These are phyloP conservation scores for Bryum argenteum DNA, from an alignment of 225 moss, liverwort and hornwort species.

Conservation along the genomic window DNA sequence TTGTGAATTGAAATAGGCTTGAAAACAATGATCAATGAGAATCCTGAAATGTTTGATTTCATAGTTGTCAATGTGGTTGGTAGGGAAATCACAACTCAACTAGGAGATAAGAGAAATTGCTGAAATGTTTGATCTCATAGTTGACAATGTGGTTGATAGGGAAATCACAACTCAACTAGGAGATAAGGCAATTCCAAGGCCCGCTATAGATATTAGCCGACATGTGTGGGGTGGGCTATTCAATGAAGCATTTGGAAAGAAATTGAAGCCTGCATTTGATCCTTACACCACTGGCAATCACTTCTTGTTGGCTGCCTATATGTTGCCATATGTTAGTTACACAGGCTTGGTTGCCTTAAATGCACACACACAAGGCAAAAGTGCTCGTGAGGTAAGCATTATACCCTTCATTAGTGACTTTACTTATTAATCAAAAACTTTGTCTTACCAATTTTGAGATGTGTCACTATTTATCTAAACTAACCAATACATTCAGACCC, in stretches of 20 bases:
- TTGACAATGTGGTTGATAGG: slow-evolving; percentile 10
- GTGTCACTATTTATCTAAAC: too few species aligned
- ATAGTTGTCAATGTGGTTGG: neutral
- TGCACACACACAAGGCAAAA: slow-evolving; percentile 38
- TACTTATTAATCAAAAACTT: too few species aligned
- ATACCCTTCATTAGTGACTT: too few species aligned
- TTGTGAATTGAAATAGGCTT: too few species aligned
- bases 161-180: slow-evolving; percentile 44
- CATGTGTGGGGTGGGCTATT: slow-evolving; percentile 53
- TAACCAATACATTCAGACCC: too few species aligned
- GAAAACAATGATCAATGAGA: neutral
- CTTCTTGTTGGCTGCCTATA: slow-evolving; percentile 57
- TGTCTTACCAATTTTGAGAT: too few species aligned
- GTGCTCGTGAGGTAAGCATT: slow-evolving; percentile 47
- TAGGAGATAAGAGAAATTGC: too few species aligned
- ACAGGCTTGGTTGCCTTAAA: slow-evolving; percentile 50
- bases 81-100: slow-evolving; percentile 40
- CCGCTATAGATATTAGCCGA: slow-evolving; percentile 53
- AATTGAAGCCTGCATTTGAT: slow-evolving; percentile 56
- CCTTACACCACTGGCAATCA: slow-evolving; percentile 55
- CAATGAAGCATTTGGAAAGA: slow-evolving; percentile 55
- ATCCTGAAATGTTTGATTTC: too few species aligned
- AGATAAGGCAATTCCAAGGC: slow-evolving; percentile 48
- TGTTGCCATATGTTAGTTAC: slow-evolving; percentile 60
- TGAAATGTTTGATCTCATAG: neutral